Conservation (phyloP, 1,284 basidiomycete genomes). For the Microbotryum scabiosae region DNA sequence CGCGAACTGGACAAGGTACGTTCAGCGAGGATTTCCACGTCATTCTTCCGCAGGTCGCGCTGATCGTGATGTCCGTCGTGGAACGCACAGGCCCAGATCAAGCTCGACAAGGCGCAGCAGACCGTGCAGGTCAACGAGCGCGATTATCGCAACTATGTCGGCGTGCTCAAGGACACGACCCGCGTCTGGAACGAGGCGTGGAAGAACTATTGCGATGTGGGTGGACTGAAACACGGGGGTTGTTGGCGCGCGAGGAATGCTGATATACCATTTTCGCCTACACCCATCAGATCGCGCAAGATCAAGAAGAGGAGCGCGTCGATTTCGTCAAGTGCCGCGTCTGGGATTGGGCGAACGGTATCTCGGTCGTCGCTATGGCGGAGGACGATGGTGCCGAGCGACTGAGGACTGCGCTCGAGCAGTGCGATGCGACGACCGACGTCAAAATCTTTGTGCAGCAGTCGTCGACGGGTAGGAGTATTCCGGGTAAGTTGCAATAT, state of each 20-base stretch:
- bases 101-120: constrained; percentile 80
- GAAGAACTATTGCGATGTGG: constrained; percentile 83
- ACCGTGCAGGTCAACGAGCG: constrained; percentile 82
- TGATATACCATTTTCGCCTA: too few species aligned
- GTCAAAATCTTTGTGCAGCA: constrained; percentile 33
- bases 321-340: constrained; percentile 91
- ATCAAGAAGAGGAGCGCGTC: constrained; percentile 86
- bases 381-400: constrained; percentile 95
- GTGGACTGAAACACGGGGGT: too few species aligned
- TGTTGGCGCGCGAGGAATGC: too few species aligned
- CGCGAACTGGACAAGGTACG: constrained; percentile 86
- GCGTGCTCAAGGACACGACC: constrained; percentile 67
- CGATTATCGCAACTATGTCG: constrained; percentile 82
- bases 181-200: constrained; percentile 85
- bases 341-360: constrained; percentile 92
- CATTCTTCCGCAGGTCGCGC: too few species aligned
- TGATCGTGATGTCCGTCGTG: too few species aligned
- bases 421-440: constrained; percentile 33
- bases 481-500: constrained; percentile 47
- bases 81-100: constrained; percentile 45
- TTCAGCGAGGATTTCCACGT: too few species aligned
- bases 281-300: constrained; percentile 73
- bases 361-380: constrained; percentile 88
- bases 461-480: constrained; percentile 72
- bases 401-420: constrained; percentile 54